phyloP scores from a whole-genome alignment of 148 eudicot species.

The Cornus florida region DNA sequence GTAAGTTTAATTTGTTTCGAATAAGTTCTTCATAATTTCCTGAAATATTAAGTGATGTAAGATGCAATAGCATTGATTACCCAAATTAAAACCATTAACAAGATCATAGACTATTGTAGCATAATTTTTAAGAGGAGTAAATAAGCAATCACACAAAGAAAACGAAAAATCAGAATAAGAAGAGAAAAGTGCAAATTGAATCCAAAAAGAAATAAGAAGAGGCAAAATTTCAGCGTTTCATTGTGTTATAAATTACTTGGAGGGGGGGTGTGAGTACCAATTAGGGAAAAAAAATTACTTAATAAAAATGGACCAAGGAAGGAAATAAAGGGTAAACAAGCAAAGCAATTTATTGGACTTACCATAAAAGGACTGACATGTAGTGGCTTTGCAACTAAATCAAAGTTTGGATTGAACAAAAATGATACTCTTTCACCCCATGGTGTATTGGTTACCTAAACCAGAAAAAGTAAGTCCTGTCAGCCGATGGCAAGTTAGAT shows the following conservation, averaged over 20 bases:
- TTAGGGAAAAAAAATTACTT: too few relatives aligned
- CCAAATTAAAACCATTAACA: neutral
- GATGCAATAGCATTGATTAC: neutral
- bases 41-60: too few relatives aligned
- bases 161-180: constrained; percentile 1
- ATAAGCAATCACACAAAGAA: neutral
- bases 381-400: constrained; percentile 73
- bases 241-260: too few relatives aligned
- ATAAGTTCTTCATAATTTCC: too few relatives aligned
- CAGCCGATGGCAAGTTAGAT: neutral
- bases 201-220: neutral
- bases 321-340: neutral
- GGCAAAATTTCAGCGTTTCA: too few relatives aligned
- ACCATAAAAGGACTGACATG: constrained; percentile 99
- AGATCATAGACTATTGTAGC: neutral
- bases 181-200: neutral
- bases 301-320: neutral
- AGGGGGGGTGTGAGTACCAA: too few relatives aligned
- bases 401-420: constrained; percentile 67
- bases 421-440: constrained; percentile 94
- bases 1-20: too few relatives aligned
- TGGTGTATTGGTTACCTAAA: constrained; percentile 94
- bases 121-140: neutral
- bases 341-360: constrained; percentile 20
- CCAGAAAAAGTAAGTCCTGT: constrained; percentile 14